These are phyloP conservation scores for Irpex lacteus DNA, from an alignment of 1,284 basidiomycete genomes.

Conservation along the genomic window DNA sequence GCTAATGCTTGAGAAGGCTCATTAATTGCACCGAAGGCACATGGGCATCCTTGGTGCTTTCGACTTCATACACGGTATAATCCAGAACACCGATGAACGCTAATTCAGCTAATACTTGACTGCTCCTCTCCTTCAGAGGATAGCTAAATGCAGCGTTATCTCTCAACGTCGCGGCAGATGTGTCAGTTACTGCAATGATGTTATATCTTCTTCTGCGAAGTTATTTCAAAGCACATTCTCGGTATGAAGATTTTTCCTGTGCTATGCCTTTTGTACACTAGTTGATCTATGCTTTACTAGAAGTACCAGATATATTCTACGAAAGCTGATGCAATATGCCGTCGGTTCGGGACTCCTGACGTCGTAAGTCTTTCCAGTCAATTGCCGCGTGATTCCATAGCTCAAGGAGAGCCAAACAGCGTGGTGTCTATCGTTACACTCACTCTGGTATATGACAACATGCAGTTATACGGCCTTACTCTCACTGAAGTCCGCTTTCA, in stretches of 20 bases:
- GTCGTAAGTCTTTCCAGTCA: not conserved
- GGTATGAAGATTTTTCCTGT: not conserved
- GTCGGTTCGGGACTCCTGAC: not conserved
- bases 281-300: not conserved
- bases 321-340: not conserved
- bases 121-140: not conserved
- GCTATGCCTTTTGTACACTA: not conserved
- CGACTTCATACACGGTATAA: not conserved
- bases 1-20: not conserved
- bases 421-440: not conserved
- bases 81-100: not conserved
- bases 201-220: not conserved
- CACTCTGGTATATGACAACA: not conserved
- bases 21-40: not conserved
- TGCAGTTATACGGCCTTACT: not conserved
- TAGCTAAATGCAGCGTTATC: not conserved
- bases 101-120: not conserved
- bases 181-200: not conserved
- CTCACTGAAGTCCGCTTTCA: too few species aligned
- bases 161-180: not conserved
- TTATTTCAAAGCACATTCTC: not conserved
- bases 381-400: not conserved
- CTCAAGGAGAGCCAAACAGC: not conserved
- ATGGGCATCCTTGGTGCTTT: not conserved
- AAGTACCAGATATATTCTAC: not conserved